Base-by-base conservation (phyloP, 176 grass and related monocot species). In the Alopecurus myosuroides region DNA sequence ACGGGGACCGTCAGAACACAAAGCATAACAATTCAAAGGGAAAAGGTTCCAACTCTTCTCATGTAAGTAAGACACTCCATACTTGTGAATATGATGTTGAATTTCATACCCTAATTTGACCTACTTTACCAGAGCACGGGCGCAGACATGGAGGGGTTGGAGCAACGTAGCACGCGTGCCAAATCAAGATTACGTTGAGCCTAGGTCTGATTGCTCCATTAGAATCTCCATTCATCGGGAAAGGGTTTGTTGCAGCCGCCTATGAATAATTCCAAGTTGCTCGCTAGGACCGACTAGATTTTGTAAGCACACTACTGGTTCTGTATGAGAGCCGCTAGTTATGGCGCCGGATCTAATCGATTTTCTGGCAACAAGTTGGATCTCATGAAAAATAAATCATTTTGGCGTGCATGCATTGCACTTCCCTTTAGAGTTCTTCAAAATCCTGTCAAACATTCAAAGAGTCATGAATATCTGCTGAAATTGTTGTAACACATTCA, bases 131-230 rank as follows among this genome's bases (percentile, higher is more conserved):
- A 96, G 91, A 91, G 69, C 65, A 91, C 76, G 75, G 53, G 25
- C 30, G 42, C 70, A 31, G 49, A 49, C 19, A 35, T 36, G 60
- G 87, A 78, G 89, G 84, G 84, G 55, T 52, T 20, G 53, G 91
- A 80, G 46, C 51, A 67, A 58, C 81, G 84, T 86, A 94, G 74
- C 44, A 86, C 51, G 23, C 85, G 12, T 78, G 92, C 3, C 79
- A 82, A 46, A 81, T 88, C 88, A 88, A 83, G 85, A 92, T 99
- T 50, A 97, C 97, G 97, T 88, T 88, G 82, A 87, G 56, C 76
- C 84, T 99, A 3, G 94, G 51, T 62, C 77, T 94, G 63, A 91
- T 99, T 82, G 91, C 92, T 77, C 97, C 94, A 80, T 49, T 68
- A 60, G 97, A 91, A 45, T 94, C 97, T 33, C 93, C 93, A 72